phyloP scores from a whole-genome alignment of 495 filamentous ascomycete species.

The Xylaria flabelliformis region DNA sequence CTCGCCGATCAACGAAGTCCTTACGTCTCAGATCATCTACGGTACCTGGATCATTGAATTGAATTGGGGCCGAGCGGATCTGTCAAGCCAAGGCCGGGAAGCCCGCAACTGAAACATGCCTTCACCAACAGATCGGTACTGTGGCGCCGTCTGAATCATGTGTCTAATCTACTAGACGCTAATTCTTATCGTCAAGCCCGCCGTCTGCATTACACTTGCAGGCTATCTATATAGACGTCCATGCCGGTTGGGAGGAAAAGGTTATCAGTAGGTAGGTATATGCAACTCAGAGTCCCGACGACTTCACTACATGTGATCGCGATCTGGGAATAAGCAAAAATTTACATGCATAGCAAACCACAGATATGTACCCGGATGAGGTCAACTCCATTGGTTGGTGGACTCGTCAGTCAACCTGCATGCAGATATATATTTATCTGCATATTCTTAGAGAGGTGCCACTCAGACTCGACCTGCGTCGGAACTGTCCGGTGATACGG shows the following conservation, averaged over 20 bases:
- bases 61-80: background rate
- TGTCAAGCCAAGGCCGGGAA: slow-evolving; percentile 8
- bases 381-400: background rate
- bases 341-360: background rate
- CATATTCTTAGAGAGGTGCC: background rate
- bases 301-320: background rate
- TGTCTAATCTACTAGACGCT: slow-evolving; percentile 5
- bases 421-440: slow-evolving; percentile 2
- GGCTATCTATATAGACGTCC: background rate
- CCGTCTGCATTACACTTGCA: background rate
- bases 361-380: background rate
- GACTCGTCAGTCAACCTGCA: background rate
- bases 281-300: background rate
- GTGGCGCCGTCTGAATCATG: slow-evolving; percentile 16
- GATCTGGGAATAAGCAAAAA: background rate
- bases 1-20: background rate
- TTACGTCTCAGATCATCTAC: slow-evolving; percentile 5
- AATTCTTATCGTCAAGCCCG: background rate
- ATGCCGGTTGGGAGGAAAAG: background rate
- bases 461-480: background rate
- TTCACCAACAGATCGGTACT: background rate
- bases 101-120: slow-evolving; percentile 14
- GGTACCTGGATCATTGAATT: no score
- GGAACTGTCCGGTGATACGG: slow-evolving; percentile 16
- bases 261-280: background rate